Percentiles rank a stretch among this genome's conserved stretches.
Evolutionary conservation across 73 alveolate species (phyloP).

Genomic region (Stentor coeruleus): DNA sequence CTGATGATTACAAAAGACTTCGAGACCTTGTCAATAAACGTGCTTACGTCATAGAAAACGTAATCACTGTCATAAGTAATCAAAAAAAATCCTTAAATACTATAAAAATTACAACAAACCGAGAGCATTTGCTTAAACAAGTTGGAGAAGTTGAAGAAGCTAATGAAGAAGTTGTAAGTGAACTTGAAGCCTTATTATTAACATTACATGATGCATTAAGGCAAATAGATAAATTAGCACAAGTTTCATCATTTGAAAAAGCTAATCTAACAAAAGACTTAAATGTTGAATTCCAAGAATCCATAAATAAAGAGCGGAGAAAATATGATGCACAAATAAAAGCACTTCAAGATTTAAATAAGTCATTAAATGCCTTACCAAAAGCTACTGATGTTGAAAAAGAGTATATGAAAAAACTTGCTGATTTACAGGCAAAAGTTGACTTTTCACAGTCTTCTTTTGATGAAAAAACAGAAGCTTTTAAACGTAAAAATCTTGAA

Average conservation of each 20-base stretch:
- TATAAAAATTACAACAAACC: constrained; percentile 3
- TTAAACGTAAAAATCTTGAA: neutral
- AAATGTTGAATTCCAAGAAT: neutral
- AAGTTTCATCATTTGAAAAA: neutral
- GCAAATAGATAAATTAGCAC: constrained; percentile 4
- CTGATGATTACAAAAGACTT: neutral
- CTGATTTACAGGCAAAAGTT: neutral
- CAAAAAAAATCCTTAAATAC: constrained; percentile 16
- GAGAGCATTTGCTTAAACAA: constrained; percentile 5
- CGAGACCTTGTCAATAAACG: constrained; percentile 6
- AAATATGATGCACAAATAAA: constrained; percentile 18
- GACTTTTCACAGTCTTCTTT: neutral
- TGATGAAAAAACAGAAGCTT: constrained; percentile 14
- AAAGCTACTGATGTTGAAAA: constrained; percentile 19
- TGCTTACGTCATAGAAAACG: constrained; percentile 9
- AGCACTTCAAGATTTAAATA: constrained; percentile 3
- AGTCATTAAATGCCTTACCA: neutral
- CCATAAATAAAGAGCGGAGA: constrained; percentile 10
- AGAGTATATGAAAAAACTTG: neutral
- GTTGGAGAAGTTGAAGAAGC: neutral
- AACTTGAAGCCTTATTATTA: neutral
- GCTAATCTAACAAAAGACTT: neutral
- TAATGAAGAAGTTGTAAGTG: neutral
- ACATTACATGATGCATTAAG: neutral
- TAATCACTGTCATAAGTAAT: neutral